Percentiles rank a stretch among this genome's conserved stretches.
Evolutionary conservation across 129 eudicot species (phyloP).

Genomic region (Scalesia atractyloides): DNA sequence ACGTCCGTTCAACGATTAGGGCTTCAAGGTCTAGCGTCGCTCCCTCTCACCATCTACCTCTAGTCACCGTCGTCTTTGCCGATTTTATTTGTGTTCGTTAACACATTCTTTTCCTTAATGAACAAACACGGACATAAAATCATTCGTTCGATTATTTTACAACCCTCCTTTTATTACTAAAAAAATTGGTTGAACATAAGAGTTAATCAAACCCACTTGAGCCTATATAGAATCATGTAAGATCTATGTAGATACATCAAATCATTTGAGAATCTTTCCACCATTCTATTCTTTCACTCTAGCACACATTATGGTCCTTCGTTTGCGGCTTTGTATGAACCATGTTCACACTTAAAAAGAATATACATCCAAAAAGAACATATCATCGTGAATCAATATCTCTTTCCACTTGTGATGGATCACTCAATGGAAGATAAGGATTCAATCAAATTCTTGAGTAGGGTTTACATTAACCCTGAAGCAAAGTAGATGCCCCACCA

Average conservation of each 20-base stretch:
- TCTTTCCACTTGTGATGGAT: constrained; percentile 38
- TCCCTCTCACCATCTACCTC: too few relatives aligned
- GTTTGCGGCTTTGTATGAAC: constrained; percentile 29
- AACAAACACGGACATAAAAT: too few relatives aligned
- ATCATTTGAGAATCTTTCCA: constrained; percentile 23
- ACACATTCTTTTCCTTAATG: too few relatives aligned
- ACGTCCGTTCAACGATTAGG: too few relatives aligned
- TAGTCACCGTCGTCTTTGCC: too few relatives aligned
- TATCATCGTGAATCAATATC: constrained; percentile 35
- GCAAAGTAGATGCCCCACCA: constrained; percentile 33
- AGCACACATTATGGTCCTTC: constrained; percentile 31
- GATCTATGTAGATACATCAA: constrained; percentile 3
- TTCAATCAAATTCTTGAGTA: constrained; percentile 10
- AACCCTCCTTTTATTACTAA: background rate
- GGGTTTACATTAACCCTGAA: constrained; percentile 28
- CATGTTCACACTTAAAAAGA: constrained; percentile 34
- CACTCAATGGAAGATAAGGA: constrained; percentile 23
- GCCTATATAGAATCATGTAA: background rate
- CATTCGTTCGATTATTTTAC: too few relatives aligned
- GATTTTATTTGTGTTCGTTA: too few relatives aligned
- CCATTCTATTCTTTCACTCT: background rate
- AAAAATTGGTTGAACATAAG: background rate
- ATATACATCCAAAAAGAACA: constrained; percentile 30
- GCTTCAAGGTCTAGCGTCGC: too few relatives aligned
- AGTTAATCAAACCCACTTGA: background rate